These are phyloP conservation scores for Suillus americanus DNA, from an alignment of 768 basidiomycete genomes.

Conservation along the genomic window DNA sequence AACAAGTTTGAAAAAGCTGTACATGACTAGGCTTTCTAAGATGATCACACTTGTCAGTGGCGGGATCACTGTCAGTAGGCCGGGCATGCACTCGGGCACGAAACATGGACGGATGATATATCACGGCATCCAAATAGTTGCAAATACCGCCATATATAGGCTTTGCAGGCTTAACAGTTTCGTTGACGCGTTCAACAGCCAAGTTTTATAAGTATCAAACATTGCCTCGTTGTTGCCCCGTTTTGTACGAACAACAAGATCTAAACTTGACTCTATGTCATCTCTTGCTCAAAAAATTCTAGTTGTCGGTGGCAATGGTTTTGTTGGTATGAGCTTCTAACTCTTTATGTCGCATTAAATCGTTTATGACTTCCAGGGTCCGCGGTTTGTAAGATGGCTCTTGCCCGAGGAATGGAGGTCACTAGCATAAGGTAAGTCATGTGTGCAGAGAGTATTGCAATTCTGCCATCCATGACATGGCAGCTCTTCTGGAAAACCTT, in stretches of 20 bases:
- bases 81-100: background rate
- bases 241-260: background rate
- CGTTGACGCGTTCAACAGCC: background rate
- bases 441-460: background rate
- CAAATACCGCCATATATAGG: background rate
- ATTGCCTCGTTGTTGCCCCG: background rate
- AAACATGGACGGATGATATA: too few relatives aligned
- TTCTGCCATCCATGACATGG: background rate
- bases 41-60: too few relatives aligned
- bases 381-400: conserved; percentile 86
- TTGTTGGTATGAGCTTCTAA: conserved; percentile 65
- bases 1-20: too few relatives aligned
- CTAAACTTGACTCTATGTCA: background rate
- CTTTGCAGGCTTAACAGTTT: background rate
- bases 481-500: conserved; percentile 87
- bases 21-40: too few relatives aligned
- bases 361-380: conserved; percentile 62
- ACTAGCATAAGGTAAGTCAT: conserved; percentile 77
- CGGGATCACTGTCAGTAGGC: too few relatives aligned
- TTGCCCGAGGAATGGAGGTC: conserved; percentile 82
- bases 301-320: conserved; percentile 99
- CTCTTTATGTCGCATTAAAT: conserved; percentile 1
- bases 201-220: background rate
- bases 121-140: background rate
- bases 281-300: conserved; percentile 60